A percentile compares a stretch with the other conserved stretches of the same genome.
Evolutionary conservation across 1,139 yeast genomes (phyloP).

Genomic region (Pichia sp.): DNA sequence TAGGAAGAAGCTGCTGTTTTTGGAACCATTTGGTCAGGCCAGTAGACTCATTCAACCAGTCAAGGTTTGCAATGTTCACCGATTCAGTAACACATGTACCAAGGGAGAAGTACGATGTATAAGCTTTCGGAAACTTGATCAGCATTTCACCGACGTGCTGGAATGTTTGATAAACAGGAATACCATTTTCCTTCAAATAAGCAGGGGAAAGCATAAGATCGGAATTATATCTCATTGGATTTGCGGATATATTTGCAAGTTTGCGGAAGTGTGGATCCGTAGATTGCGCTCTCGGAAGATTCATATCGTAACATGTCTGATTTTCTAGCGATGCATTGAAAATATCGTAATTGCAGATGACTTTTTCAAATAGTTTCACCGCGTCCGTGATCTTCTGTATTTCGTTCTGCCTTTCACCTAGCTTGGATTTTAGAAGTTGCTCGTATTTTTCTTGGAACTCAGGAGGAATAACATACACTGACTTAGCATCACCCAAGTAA

Average conservation of each 20-base stretch:
- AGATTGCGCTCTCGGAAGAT: slow-evolving; percentile 13
- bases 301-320: slow-evolving; percentile 13
- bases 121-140: slow-evolving; percentile 49
- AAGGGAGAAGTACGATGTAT: slow-evolving; percentile 41
- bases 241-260: slow-evolving; percentile 7
- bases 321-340: slow-evolving; percentile 19
- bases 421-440: slow-evolving; percentile 29
- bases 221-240: slow-evolving; percentile 25
- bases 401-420: slow-evolving; percentile 17
- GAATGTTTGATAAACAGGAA: slow-evolving; percentile 37
- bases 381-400: slow-evolving; percentile 4
- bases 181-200: slow-evolving; percentile 38
- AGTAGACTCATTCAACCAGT: slow-evolving; percentile 47
- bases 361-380: slow-evolving; percentile 6
- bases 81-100: slow-evolving; percentile 53
- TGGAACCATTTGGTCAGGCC: slow-evolving; percentile 49
- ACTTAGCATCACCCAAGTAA: slow-evolving; percentile 59
- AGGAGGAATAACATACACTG: slow-evolving; percentile 84
- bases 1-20: slow-evolving; percentile 42
- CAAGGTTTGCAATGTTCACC: slow-evolving; percentile 47
- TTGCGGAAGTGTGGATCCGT: slow-evolving; percentile 14
- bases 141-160: slow-evolving; percentile 59
- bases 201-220: slow-evolving; percentile 45
- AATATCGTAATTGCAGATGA: slow-evolving; percentile 14
- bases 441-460: slow-evolving; percentile 59